phyloP scores from a whole-genome alignment of 2,329 filamentous ascomycete species.

The Curvularia sp. region DNA sequence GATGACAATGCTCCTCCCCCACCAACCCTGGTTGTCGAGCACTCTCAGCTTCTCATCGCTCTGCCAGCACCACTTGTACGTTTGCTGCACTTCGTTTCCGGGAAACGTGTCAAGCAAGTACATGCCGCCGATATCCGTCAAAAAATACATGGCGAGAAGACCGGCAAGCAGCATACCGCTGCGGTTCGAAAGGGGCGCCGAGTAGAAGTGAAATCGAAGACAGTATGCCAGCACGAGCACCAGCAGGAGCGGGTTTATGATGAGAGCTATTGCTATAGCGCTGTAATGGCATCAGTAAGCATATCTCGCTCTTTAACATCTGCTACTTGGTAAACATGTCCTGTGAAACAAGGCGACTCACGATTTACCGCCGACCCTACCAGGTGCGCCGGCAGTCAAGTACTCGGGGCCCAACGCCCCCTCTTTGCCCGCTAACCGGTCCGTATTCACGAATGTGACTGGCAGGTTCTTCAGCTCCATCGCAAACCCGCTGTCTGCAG shows the following conservation, averaged over 20 bases:
- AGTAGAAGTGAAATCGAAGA: background rate
- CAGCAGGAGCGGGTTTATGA: background rate
- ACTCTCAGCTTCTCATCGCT: background rate
- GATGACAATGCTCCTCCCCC: background rate
- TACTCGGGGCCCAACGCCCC: background rate
- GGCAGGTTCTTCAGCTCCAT: background rate
- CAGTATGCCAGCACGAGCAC: background rate
- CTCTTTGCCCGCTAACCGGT: background rate
- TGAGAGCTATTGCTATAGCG: background rate
- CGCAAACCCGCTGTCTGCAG: background rate
- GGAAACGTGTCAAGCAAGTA: constrained; percentile 25
- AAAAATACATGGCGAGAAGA: background rate
- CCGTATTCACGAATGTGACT: constrained; percentile 6
- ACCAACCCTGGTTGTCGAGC: background rate
- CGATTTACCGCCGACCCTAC: background rate
- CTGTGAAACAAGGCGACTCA: background rate
- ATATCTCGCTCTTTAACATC: too few relatives aligned
- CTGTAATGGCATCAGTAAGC: background rate
- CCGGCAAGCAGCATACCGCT: background rate
- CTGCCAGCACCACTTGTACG: background rate
- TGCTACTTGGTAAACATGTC: too few relatives aligned
- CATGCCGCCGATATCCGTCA: background rate
- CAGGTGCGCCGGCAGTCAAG: background rate
- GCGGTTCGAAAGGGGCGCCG: background rate
- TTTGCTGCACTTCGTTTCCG: too few relatives aligned